A percentile compares a stretch with the other conserved stretches of the same genome.
phyloP scores from a whole-genome alignment of 2,329 filamentous ascomycete species.

The Paracoccidioides brasiliensis region DNA sequence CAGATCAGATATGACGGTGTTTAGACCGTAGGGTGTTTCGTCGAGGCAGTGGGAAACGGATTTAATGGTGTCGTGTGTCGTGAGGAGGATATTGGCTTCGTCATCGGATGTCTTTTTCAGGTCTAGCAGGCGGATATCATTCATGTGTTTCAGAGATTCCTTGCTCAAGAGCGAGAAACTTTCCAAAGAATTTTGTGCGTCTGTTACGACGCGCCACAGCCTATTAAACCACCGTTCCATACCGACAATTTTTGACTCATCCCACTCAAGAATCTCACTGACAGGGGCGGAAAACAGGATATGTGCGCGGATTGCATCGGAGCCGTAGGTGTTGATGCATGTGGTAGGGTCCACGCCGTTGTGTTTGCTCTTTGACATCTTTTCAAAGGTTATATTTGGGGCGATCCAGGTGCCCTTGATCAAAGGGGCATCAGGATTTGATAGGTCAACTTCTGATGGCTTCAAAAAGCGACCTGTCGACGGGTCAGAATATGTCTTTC shows the following conservation, averaged over 20 bases:
- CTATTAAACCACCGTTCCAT: constrained; percentile 68
- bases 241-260: constrained; percentile 67
- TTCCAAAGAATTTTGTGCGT: constrained; percentile 19
- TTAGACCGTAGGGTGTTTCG: constrained; percentile 60
- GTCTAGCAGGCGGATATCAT: constrained; percentile 17
- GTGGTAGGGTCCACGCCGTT: constrained; percentile 74
- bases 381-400: constrained; percentile 60
- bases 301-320: constrained; percentile 72
- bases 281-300: constrained; percentile 83
- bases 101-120: constrained; percentile 21
- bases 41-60: constrained; percentile 57
- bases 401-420: constrained; percentile 48
- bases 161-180: constrained; percentile 12
- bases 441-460: constrained; percentile 58
- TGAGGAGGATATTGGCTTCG: constrained; percentile 44
- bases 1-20: constrained; percentile 71
- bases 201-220: constrained; percentile 46
- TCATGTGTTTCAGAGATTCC: constrained; percentile 13
- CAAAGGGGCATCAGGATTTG: constrained; percentile 42
- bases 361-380: constrained; percentile 92
- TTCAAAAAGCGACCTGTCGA: constrained; percentile 62
- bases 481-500: constrained; percentile 67
- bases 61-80: constrained; percentile 53
- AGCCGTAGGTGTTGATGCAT: constrained; percentile 62
- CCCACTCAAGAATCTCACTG: constrained; percentile 74